Percentiles rank a stretch among this genome's conserved stretches.
Conservation (phyloP, 129 eudicot genomes). For the Flaveria bidentis region DNA sequence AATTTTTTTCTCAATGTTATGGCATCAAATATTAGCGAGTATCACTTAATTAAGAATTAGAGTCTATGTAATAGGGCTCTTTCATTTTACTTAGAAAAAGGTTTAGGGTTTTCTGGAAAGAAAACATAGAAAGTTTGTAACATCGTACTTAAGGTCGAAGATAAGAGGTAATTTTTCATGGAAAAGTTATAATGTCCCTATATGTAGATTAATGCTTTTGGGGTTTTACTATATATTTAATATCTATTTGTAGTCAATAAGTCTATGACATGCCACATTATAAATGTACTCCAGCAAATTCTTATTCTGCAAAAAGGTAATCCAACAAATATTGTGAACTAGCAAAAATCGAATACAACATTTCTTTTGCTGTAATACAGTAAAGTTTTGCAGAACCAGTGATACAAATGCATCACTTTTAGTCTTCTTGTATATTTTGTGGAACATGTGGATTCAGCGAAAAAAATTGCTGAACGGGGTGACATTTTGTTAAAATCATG, state of each 20-base stretch:
- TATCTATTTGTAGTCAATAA: background rate
- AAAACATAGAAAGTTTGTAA: background rate
- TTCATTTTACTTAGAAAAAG: background rate
- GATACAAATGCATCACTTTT: background rate
- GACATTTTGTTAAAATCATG: background rate
- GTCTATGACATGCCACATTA: conserved; percentile 2
- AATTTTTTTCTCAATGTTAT: background rate
- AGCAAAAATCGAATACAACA: background rate
- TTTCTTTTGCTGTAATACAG: background rate
- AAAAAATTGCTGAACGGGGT: background rate
- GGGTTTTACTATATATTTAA: background rate
- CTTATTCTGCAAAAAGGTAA: background rate
- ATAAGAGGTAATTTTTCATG: background rate
- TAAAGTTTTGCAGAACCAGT: background rate
- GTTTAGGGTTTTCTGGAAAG: background rate
- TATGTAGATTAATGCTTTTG: background rate
- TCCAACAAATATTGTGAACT: conserved; percentile 3
- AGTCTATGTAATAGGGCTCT: background rate
- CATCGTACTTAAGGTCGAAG: background rate
- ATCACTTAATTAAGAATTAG: background rate
- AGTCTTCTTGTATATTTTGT: background rate
- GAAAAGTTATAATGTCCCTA: background rate
- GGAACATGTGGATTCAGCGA: background rate
- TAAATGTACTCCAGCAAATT: background rate
- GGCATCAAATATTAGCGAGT: background rate